Base-by-base conservation (phyloP, 495 filamentous ascomycete genomes). In the Neurospora sp. region DNA sequence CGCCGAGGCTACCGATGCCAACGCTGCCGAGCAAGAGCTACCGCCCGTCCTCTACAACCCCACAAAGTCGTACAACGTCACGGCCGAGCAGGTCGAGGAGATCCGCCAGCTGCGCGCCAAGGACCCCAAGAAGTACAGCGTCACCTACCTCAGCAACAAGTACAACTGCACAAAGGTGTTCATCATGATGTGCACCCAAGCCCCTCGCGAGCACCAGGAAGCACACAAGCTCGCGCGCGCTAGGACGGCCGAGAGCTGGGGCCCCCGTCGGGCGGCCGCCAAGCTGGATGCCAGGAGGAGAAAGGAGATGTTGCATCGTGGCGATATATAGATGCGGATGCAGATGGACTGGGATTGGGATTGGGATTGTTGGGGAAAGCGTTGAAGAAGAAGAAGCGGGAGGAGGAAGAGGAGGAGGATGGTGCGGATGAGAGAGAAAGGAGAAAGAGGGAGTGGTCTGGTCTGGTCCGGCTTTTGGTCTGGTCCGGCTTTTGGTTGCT, bases 91-190 rank as follows among this genome's bases (percentile, higher is more conserved):
- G 76, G 88, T 98, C 66, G 88, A 86, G 70, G 92, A 96, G 85
- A 96, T 98, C 77, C 88, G 92, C 71, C 79, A 79, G 72, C 86
- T 97, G 78, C 88, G 93, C 72, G 77, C 80, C 35, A 80, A 81
- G 71, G 91, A 97, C 81, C 92, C 93, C 0, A 84, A 87, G 73
- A 85, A 79, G 48, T 96, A 94, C 93, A 93, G 90, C 75, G 87
- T 92, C 72, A 83, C 81, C 72, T 87, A 83, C 78, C 83, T 97
- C 73, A 92, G 93, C 44, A 85, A 88, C 77, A 89, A 88, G 74
- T 97, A 91, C 81, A 86, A 88, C n/a, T 97, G 94, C 85, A 89
- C 88, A 73, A 85, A 88, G 23, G 82, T 91, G 66, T 97, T 97
- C 77, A 88, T 97, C 73, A 86, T 85, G 71, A 85, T 89, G 79